These are phyloP conservation scores for Alternaria dauci DNA, from an alignment of 2,329 filamentous ascomycete genomes.

Conservation along the genomic window DNA sequence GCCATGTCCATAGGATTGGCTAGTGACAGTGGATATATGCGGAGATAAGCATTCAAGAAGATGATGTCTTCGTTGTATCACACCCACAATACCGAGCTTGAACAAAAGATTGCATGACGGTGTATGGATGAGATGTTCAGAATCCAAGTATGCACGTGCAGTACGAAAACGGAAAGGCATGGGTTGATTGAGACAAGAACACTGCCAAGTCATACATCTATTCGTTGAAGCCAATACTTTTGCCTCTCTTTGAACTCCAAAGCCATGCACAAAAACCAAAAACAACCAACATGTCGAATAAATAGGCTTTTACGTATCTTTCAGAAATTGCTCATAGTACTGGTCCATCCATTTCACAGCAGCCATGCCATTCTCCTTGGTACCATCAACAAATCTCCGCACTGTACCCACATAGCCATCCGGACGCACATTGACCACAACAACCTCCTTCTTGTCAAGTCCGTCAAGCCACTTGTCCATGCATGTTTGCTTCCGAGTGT, in stretches of 20 bases:
- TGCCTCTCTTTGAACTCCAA: background rate
- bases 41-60: slow-evolving; percentile 2
- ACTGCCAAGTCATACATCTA: background rate
- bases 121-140: background rate
- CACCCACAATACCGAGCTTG: background rate
- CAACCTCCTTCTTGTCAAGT: slow-evolving; percentile 65
- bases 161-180: background rate
- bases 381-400: slow-evolving; percentile 51
- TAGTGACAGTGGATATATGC: background rate
- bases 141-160: background rate
- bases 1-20: background rate
- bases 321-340: slow-evolving; percentile 61
- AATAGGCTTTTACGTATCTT: slow-evolving; percentile 27
- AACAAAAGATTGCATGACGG: background rate
- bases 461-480: slow-evolving; percentile 75
- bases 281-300: background rate
- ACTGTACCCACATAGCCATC: slow-evolving; percentile 78
- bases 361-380: slow-evolving; percentile 38
- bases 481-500: slow-evolving; percentile 61
- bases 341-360: slow-evolving; percentile 59
- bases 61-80: background rate
- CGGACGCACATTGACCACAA: slow-evolving; percentile 73
- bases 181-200: background rate
- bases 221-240: background rate
- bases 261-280: background rate